These are phyloP conservation scores for Tetracladium setigerum DNA, from an alignment of 495 filamentous ascomycete species.

Conservation along the genomic window DNA sequence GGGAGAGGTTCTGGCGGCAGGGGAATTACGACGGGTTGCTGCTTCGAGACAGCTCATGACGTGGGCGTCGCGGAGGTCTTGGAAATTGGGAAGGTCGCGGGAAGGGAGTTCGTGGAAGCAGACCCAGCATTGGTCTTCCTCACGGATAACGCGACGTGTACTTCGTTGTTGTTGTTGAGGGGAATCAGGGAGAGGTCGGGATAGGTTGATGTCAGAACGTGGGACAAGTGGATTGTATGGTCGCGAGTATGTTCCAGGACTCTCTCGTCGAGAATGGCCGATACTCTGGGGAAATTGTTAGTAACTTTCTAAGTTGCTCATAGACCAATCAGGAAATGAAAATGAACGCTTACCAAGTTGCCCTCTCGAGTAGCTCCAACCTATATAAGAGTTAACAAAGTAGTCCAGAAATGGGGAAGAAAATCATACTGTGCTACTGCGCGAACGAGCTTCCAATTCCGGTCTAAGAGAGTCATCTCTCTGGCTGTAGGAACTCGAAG, in stretches of 20 bases:
- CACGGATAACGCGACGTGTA: slow-evolving; percentile 40
- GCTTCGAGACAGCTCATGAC: slow-evolving; percentile 65
- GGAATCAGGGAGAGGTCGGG: not conserved
- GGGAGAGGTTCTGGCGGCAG: too few relatives aligned
- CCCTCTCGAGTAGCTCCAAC: slow-evolving; percentile 3
- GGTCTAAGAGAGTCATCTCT: not conserved
- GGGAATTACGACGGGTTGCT: not conserved
- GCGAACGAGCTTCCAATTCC: slow-evolving; percentile 6
- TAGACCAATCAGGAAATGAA: not conserved
- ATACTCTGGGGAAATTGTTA: not conserved
- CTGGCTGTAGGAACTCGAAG: not conserved
- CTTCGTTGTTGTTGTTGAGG: slow-evolving; percentile 2
- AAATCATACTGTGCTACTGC: slow-evolving; percentile 16
- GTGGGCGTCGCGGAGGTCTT: slow-evolving; percentile 64
- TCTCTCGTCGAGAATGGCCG: not conserved
- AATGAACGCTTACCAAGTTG: not conserved
- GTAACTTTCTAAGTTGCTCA: not conserved
- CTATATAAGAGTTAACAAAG: not conserved
- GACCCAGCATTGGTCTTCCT: slow-evolving; percentile 88
- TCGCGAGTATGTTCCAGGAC: too few relatives aligned
- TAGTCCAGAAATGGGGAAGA: not conserved
- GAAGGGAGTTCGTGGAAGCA: slow-evolving; percentile 73
- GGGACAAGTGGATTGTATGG: not conserved
- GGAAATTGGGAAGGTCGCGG: slow-evolving; percentile 47
- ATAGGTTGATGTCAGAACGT: not conserved